Conservation (phyloP, 768 basidiomycete species). For the Auriscalpium microsporum region DNA sequence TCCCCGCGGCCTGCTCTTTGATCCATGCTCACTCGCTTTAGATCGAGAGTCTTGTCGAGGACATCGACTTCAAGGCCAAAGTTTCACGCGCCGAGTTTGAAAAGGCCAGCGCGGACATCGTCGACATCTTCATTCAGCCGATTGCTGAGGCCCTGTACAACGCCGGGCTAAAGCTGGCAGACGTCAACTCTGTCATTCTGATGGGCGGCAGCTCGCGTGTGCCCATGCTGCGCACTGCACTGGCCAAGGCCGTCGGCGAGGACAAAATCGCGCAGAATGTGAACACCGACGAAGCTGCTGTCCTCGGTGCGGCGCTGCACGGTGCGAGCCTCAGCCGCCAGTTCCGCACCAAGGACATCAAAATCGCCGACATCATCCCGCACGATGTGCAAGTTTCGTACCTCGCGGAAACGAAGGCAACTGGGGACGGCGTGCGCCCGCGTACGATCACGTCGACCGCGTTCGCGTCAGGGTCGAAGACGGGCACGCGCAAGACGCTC, state of each 20-base stretch:
- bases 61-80: slow-evolving; percentile 82
- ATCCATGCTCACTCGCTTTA: slow-evolving; percentile 21
- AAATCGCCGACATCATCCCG: slow-evolving; percentile 61
- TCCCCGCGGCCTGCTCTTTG: neutral
- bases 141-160: slow-evolving; percentile 63
- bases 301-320: slow-evolving; percentile 86
- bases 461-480: slow-evolving; percentile 71
- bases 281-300: slow-evolving; percentile 94
- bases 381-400: slow-evolving; percentile 80
- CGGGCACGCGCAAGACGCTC: slow-evolving; percentile 76
- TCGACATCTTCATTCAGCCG: slow-evolving; percentile 54
- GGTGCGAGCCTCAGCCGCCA: slow-evolving; percentile 83
- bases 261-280: slow-evolving; percentile 89
- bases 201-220: slow-evolving; percentile 79
- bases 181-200: slow-evolving; percentile 86
- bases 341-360: slow-evolving; percentile 94
- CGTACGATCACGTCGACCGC: slow-evolving; percentile 69
- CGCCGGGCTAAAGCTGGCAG: slow-evolving; percentile 63
- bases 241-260: slow-evolving; percentile 74
- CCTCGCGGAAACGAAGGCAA: slow-evolving; percentile 48
- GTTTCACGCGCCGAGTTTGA: slow-evolving; percentile 79
- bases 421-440: slow-evolving; percentile 30
- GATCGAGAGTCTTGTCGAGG: slow-evolving; percentile 85
- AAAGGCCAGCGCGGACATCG: slow-evolving; percentile 56
- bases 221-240: slow-evolving; percentile 83